Percentiles rank a stretch among this genome's conserved stretches.
Conservation (phyloP, 331 rosid genomes). For the Quercus tomentella region DNA sequence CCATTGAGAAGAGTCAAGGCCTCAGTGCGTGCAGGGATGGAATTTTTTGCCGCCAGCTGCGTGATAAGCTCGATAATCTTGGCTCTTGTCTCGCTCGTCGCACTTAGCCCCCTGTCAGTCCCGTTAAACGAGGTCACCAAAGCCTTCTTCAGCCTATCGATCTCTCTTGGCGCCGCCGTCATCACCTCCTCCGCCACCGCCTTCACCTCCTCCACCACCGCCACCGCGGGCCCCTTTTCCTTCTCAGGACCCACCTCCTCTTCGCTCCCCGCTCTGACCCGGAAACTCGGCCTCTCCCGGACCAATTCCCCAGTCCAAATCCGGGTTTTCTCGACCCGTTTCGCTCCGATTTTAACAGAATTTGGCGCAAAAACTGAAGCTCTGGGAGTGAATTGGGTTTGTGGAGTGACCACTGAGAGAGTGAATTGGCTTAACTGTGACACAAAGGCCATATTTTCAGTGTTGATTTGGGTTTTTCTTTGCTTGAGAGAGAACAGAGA, state of each 20-base stretch:
- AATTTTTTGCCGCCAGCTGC: constrained; percentile 73
- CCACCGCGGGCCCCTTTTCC: constrained; percentile 18
- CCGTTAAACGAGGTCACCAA: constrained; percentile 75
- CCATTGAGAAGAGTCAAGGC: constrained; percentile 78
- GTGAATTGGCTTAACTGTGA: constrained; percentile 42
- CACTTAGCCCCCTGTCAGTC: constrained; percentile 71
- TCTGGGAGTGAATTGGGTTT: constrained; percentile 25
- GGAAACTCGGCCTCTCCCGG: constrained; percentile 17
- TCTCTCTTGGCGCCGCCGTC: constrained; percentile 36
- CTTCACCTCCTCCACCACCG: constrained; percentile 35
- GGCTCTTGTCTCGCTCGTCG: constrained; percentile 75
- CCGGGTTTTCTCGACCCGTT: constrained; percentile 9
- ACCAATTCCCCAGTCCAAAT: constrained; percentile 8
- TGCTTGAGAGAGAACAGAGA: not conserved
- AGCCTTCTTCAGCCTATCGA: constrained; percentile 57
- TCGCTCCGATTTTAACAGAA: constrained; percentile 19
- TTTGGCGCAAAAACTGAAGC: constrained; percentile 30
- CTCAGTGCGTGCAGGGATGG: constrained; percentile 79
- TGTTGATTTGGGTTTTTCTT: not conserved
- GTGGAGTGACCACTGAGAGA: constrained; percentile 20
- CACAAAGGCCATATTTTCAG: constrained; percentile 39
- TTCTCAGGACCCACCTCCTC: constrained; percentile 53
- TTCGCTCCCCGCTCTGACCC: constrained; percentile 35
- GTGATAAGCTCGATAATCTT: constrained; percentile 85
- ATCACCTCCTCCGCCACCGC: constrained; percentile 25